A percentile compares a stretch with the other conserved stretches of the same genome.
Conservation (phyloP, 1,139 yeast genomes). For the Yamadazyma oceani region DNA sequence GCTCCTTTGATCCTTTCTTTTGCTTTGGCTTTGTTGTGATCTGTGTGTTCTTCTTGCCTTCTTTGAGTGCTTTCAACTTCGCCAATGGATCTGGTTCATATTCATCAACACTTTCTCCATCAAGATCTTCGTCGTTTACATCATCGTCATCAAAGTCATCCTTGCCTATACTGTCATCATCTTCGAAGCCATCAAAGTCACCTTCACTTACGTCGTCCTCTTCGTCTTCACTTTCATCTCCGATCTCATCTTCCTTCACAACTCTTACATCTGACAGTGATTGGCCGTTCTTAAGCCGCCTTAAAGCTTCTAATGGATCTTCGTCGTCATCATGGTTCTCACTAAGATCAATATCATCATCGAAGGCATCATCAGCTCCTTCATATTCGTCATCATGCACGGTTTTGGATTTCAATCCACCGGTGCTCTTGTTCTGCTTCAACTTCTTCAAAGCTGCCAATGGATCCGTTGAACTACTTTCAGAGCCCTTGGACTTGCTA, state of each 20-base stretch:
- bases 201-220: too few species aligned
- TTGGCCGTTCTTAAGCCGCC: conserved; percentile 19
- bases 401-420: conserved; percentile 18
- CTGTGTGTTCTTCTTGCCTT: conserved; percentile 18
- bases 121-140: conserved; percentile 4
- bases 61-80: conserved; percentile 44
- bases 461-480: conserved; percentile 21
- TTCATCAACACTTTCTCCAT: conserved; percentile 1
- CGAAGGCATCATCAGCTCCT: conserved; percentile 20
- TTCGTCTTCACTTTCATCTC: conserved; percentile 9
- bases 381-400: conserved; percentile 31
- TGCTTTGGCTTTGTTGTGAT: conserved; percentile 2
- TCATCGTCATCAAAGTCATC: conserved; percentile 14
- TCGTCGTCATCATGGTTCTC: conserved; percentile 20
- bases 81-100: conserved; percentile 38
- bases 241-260: conserved; percentile 27
- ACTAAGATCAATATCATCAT: conserved; percentile 12
- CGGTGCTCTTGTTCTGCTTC: conserved; percentile 13
- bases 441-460: conserved; percentile 21
- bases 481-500: background rate
- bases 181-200: too few species aligned
- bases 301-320: conserved; percentile 26
- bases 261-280: conserved; percentile 19
- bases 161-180: conserved; percentile 9
- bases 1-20: conserved; percentile 14